Evolutionary conservation across 176 grass and related monocot genomes (phyloP).

Genomic region (Otatea glauca): DNA sequence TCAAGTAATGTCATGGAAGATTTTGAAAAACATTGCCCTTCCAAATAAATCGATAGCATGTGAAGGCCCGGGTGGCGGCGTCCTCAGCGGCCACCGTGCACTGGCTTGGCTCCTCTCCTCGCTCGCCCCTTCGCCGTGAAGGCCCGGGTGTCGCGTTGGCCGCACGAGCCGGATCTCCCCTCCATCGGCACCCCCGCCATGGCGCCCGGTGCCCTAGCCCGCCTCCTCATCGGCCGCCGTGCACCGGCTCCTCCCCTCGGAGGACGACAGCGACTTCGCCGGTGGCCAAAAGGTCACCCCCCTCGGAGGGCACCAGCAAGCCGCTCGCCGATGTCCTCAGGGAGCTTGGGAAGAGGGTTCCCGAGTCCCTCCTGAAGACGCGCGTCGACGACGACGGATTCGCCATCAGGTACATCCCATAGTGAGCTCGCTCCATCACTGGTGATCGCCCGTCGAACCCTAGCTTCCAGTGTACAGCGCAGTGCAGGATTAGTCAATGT

Average conservation of each 20-base stretch:
- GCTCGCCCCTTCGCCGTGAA: too few species aligned
- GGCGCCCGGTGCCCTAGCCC: constrained; percentile 56
- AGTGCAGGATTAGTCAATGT: background rate
- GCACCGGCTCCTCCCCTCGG: constrained; percentile 32
- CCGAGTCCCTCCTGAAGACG: constrained; percentile 74
- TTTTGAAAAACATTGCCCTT: too few species aligned
- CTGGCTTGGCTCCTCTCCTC: too few species aligned
- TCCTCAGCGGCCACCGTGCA: too few species aligned
- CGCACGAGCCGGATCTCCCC: background rate
- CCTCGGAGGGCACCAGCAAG: constrained; percentile 70
- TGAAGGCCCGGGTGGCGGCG: too few species aligned
- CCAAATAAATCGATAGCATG: too few species aligned
- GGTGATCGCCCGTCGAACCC: background rate
- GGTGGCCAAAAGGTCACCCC: constrained; percentile 51
- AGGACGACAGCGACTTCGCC: constrained; percentile 52
- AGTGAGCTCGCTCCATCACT: constrained; percentile 47
- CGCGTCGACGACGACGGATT: constrained; percentile 65
- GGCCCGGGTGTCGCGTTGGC: too few species aligned
- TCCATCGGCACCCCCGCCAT: constrained; percentile 40
- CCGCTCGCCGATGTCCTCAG: constrained; percentile 75
- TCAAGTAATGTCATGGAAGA: too few species aligned
- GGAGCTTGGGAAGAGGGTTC: constrained; percentile 80
- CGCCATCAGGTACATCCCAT: constrained; percentile 81
- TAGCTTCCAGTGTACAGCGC: background rate
- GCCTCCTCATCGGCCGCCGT: constrained; percentile 48